A percentile compares a stretch with the other conserved stretches of the same genome.
Evolutionary conservation across 2,329 filamentous ascomycete genomes (phyloP).

Genomic region (Amphichorda felina): DNA sequence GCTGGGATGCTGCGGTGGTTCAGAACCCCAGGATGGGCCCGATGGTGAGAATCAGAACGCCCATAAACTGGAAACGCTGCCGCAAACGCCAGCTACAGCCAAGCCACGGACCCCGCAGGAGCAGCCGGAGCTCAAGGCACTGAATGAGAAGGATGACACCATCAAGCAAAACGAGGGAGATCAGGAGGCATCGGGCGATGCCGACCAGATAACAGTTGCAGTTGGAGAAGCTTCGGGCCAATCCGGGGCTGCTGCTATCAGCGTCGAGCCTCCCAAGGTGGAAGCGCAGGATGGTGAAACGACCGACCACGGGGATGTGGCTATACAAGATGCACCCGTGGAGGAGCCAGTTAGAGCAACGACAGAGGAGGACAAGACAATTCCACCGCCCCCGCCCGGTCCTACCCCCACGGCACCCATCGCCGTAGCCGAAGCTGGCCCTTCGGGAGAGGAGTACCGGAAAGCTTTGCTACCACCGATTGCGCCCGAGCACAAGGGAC

Average conservation of each 20-base stretch:
- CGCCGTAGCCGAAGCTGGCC: constrained; percentile 27
- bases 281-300: constrained; percentile 11
- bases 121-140: constrained; percentile 26
- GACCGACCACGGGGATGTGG: constrained; percentile 47
- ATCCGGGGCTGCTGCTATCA: constrained; percentile 20
- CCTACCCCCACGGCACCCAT: constrained; percentile 26
- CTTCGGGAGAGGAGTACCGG: constrained; percentile 28
- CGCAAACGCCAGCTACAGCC: constrained; percentile 39
- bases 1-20: constrained; percentile 55
- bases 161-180: constrained; percentile 25
- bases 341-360: constrained; percentile 33
- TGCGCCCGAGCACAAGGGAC: constrained; percentile 65
- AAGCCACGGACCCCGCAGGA: constrained; percentile 42
- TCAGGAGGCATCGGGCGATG: constrained; percentile 23
- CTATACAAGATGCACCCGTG: constrained; percentile 53
- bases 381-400: constrained; percentile 34
- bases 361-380: constrained; percentile 2
- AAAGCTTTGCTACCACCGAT: constrained; percentile 75
- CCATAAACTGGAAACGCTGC: constrained; percentile 46
- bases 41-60: constrained; percentile 39
- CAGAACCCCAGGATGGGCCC: constrained; percentile 43
- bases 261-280: constrained; percentile 29
- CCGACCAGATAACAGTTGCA: constrained; percentile 3
- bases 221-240: constrained; percentile 33
- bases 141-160: constrained; percentile 39